Conservation (phyloP, 2,329 filamentous ascomycete genomes). For the Stagonosporopsis cucurbitacearum region DNA sequence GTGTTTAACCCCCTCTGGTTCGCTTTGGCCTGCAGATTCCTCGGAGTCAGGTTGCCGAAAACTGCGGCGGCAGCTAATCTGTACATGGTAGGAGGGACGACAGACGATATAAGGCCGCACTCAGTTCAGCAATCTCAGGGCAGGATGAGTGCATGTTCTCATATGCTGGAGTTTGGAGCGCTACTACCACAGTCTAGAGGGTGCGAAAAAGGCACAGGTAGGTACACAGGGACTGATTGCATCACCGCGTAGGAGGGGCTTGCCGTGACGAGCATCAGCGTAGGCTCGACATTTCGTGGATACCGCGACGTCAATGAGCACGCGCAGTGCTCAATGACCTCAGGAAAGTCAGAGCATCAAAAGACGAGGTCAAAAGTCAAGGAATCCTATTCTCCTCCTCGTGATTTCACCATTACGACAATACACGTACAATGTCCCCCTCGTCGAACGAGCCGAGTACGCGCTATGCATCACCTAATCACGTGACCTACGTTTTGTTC, state of each 20-base stretch:
- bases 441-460: no score
- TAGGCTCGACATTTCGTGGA: conserved; percentile 30
- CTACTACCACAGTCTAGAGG: conserved; percentile 25
- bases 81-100: conserved; percentile 26
- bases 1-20: conserved; percentile 33
- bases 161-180: conserved; percentile 32
- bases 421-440: no score
- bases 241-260: conserved; percentile 27
- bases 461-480: no score
- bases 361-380: no score
- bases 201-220: no score
- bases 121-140: conserved; percentile 3
- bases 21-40: conserved; percentile 28
- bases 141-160: conserved; percentile 10
- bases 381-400: no score
- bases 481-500: no score
- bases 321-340: no score
- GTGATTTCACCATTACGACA: no score
- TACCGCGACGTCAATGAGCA: conserved; percentile 42
- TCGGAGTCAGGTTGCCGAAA: conserved; percentile 36
- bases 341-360: no score
- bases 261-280: conserved; percentile 16
- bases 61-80: conserved; percentile 29
- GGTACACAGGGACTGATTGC: conserved; percentile 26
- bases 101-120: conserved; percentile 5